phyloP scores from a whole-genome alignment of 768 basidiomycete species.

The Suillus subalutaceus region DNA sequence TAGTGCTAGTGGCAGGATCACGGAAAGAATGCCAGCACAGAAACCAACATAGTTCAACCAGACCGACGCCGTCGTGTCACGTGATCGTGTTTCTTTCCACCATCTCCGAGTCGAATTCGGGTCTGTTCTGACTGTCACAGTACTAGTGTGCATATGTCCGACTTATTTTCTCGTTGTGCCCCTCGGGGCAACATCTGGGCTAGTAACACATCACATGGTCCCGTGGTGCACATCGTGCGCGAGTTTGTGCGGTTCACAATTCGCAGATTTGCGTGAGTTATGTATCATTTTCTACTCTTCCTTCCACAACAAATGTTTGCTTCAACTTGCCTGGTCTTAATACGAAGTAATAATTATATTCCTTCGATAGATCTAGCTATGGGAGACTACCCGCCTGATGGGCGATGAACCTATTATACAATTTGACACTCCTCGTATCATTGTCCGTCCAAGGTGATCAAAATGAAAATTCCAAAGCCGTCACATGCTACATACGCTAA shows the following conservation, averaged over 20 bases:
- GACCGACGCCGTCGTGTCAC: conserved; percentile 34
- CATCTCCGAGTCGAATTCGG: too few species aligned
- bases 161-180: background rate
- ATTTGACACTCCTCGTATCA: background rate
- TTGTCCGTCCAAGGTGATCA: background rate
- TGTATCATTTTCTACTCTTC: background rate
- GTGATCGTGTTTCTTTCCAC: conserved; percentile 26
- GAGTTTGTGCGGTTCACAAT: background rate
- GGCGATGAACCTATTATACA: background rate
- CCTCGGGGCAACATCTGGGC: background rate
- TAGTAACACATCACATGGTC: background rate
- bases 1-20: conserved; percentile 2
- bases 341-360: background rate
- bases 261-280: background rate
- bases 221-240: background rate
- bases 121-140: too few species aligned
- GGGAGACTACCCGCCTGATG: background rate
- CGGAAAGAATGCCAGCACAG: conserved; percentile 7
- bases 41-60: conserved; percentile 28
- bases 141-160: background rate
- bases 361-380: background rate
- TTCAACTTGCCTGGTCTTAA: background rate
- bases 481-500: background rate
- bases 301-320: background rate
- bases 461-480: background rate